phyloP scores from a whole-genome alignment of 2,329 filamentous ascomycete genomes.

The Fusarium multiceps region DNA sequence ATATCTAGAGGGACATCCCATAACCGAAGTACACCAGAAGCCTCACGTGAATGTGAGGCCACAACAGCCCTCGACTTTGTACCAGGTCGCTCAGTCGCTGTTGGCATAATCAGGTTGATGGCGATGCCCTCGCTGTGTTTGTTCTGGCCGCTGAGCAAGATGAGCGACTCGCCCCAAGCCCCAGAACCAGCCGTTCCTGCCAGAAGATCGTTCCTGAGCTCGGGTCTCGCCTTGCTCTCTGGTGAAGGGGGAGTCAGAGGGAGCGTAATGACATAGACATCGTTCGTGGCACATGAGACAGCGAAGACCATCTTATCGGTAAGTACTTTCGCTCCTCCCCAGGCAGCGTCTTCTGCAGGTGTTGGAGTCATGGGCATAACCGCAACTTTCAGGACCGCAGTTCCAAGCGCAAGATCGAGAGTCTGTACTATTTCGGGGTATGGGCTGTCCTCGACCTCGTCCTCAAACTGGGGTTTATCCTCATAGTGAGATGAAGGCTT shows the following conservation, averaged over 20 bases:
- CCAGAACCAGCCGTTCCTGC: slow-evolving; percentile 68
- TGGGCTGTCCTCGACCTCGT: slow-evolving; percentile 59
- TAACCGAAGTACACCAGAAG: slow-evolving; percentile 67
- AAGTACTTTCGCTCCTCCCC: slow-evolving; percentile 61
- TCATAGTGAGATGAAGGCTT: slow-evolving; percentile 52
- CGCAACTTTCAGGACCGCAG: slow-evolving; percentile 66
- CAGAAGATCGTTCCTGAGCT: slow-evolving; percentile 63
- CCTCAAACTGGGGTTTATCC: slow-evolving; percentile 70
- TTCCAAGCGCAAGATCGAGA: slow-evolving; percentile 69
- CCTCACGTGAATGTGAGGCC: slow-evolving; percentile 69
- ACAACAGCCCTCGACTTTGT: slow-evolving; percentile 62
- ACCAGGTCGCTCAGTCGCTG: slow-evolving; percentile 53
- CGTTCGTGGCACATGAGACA: slow-evolving; percentile 67
- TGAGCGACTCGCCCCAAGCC: slow-evolving; percentile 71
- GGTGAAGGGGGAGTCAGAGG: slow-evolving; percentile 71
- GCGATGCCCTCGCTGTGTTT: slow-evolving; percentile 66
- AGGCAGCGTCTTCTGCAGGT: slow-evolving; percentile 59
- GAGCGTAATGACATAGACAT: slow-evolving; percentile 67
- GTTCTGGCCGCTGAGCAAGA: slow-evolving; percentile 64
- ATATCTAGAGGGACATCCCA: slow-evolving; percentile 67
- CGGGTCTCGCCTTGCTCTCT: slow-evolving; percentile 66
- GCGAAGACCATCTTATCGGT: slow-evolving; percentile 70
- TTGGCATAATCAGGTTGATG: slow-evolving; percentile 62
- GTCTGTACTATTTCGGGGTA: slow-evolving; percentile 69
- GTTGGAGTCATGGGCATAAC: slow-evolving; percentile 64